These are phyloP conservation scores for Globisporangium acanthophoron DNA, from an alignment of 352 stramenopile genomes.

Conservation along the genomic window DNA sequence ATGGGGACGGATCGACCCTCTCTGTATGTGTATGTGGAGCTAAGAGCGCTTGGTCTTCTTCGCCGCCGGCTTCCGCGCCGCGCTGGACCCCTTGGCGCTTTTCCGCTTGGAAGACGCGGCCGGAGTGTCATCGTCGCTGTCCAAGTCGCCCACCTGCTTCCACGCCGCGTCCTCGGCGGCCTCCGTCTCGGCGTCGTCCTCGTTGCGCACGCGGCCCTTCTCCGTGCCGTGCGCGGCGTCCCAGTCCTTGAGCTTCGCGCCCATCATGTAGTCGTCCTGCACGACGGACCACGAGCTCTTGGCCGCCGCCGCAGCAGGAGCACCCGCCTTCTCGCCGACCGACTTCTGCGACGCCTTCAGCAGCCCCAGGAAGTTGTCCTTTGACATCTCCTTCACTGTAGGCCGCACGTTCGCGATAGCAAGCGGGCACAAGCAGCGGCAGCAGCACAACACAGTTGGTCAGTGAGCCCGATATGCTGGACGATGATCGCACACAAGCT, in stretches of 20 bases:
- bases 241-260: conserved; percentile 83
- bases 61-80: conserved; percentile 6
- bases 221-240: conserved; percentile 51
- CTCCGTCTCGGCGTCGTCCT: conserved; percentile 55
- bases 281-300: conserved; percentile 70
- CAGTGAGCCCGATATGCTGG: too few relatives aligned
- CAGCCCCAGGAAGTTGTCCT: conserved; percentile 77
- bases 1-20: too few relatives aligned
- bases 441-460: too few relatives aligned
- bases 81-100: conserved; percentile 25
- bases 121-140: conserved; percentile 41
- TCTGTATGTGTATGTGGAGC: background rate
- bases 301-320: conserved; percentile 1
- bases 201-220: conserved; percentile 30
- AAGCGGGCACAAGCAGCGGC: too few relatives aligned
- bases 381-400: conserved; percentile 76
- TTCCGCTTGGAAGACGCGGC: conserved; percentile 13
- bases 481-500: too few relatives aligned
- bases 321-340: conserved; percentile 6
- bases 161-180: conserved; percentile 58
- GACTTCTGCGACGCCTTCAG: conserved; percentile 59
- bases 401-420: background rate
- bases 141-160: conserved; percentile 47
- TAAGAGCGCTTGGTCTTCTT: conserved; percentile 30
- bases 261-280: conserved; percentile 86